phyloP scores from a whole-genome alignment of 2,329 filamentous ascomycete genomes.

The Ophiostoma tasmaniense region DNA sequence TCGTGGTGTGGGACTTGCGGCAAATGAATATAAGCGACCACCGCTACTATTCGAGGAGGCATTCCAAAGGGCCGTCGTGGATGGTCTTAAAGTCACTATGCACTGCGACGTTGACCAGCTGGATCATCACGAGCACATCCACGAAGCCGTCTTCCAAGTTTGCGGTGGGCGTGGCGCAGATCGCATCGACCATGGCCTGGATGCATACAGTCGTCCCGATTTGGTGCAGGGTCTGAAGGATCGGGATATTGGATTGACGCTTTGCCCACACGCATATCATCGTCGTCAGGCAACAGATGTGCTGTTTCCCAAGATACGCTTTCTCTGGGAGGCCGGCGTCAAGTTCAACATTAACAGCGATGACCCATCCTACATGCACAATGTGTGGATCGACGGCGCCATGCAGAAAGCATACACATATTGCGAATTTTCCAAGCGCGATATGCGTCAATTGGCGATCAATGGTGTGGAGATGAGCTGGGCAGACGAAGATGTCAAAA shows the following conservation, averaged over 20 bases:
- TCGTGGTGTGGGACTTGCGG: not conserved
- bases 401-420: conserved; percentile 7
- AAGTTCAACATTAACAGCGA: not conserved
- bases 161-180: not conserved
- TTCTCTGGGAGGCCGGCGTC: conserved; percentile 4
- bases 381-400: conserved; percentile 3
- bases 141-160: conserved; percentile 3
- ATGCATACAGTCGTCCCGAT: conserved; percentile 3
- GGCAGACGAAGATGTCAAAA: not conserved
- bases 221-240: not conserved
- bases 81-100: conserved; percentile 3
- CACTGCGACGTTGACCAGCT: conserved; percentile 3
- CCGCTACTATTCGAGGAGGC: not conserved
- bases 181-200: conserved; percentile 7
- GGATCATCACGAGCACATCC: conserved; percentile 3
- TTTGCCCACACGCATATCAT: conserved; percentile 3
- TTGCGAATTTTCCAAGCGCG: not conserved
- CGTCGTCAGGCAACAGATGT: not conserved
- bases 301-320: not conserved
- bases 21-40: not conserved
- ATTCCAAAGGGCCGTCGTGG: not conserved
- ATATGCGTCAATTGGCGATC: not conserved
- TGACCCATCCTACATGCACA: not conserved
- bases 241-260: not conserved
- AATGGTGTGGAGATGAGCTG: not conserved